Evolutionary conservation across 331 rosid genomes (phyloP).

Genomic region (Quercus phellos): DNA sequence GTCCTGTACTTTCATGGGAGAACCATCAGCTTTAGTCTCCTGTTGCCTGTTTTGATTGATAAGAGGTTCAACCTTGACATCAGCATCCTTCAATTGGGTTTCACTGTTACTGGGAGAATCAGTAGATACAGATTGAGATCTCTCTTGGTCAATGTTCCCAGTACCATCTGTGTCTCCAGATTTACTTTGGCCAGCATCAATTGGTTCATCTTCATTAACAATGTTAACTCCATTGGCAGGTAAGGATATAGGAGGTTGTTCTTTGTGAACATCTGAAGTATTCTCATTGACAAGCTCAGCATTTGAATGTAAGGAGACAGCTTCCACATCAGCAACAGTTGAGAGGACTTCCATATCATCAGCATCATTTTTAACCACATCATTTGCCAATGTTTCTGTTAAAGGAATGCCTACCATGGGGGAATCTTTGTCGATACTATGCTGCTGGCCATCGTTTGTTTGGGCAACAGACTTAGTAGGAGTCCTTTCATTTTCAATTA

Average conservation of each 20-base stretch:
- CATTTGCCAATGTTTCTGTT: slow-evolving; percentile 33
- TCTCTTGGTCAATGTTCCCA: slow-evolving; percentile 38
- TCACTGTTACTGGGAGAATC: slow-evolving; percentile 36
- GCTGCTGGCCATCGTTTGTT: slow-evolving; percentile 34
- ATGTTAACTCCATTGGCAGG: slow-evolving; percentile 36
- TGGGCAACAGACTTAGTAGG: slow-evolving; percentile 30
- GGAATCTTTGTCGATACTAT: slow-evolving; percentile 23
- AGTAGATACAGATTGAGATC: slow-evolving; percentile 37
- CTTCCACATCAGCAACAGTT: slow-evolving; percentile 34
- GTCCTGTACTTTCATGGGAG: slow-evolving; percentile 58
- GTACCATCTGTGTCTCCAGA: slow-evolving; percentile 35
- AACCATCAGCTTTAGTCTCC: slow-evolving; percentile 48
- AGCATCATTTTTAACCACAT: slow-evolving; percentile 34
- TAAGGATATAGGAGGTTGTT: slow-evolving; percentile 20
- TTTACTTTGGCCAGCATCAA: slow-evolving; percentile 38
- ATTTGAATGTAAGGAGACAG: slow-evolving; percentile 35
- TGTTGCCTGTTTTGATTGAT: slow-evolving; percentile 36
- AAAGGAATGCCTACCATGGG: slow-evolving; percentile 30
- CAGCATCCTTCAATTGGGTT: slow-evolving; percentile 31
- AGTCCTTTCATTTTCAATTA: slow-evolving; percentile 38
- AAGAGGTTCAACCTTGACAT: slow-evolving; percentile 35
- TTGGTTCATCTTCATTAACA: slow-evolving; percentile 34
- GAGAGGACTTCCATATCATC: slow-evolving; percentile 32
- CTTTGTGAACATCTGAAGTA: slow-evolving; percentile 42
- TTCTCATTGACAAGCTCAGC: slow-evolving; percentile 40